Conservation (phyloP, 192 early-diverging fungal genomes). For the Chytriomyces sp. region DNA sequence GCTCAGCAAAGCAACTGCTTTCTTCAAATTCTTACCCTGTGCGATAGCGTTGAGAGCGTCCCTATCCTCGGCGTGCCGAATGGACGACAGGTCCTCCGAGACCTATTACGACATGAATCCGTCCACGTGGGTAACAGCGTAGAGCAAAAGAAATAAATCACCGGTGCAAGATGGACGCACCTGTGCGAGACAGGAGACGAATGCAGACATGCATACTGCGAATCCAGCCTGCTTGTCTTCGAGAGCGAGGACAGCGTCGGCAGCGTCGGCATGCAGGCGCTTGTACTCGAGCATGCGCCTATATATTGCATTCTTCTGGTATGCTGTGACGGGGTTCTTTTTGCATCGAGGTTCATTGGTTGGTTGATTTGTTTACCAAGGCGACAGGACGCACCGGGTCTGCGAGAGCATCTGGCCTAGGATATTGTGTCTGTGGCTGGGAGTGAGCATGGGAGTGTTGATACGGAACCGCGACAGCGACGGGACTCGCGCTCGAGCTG, state of each 20-base stretch:
- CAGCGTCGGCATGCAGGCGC: slow-evolving; percentile 15
- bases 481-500: too few species aligned
- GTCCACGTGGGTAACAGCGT: not conserved
- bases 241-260: slow-evolving; percentile 12
- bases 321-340: slow-evolving; percentile 40
- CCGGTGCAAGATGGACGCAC: not conserved
- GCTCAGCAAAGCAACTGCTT: too few species aligned
- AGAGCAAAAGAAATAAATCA: not conserved
- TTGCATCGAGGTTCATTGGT: too few species aligned
- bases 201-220: slow-evolving; percentile 8
- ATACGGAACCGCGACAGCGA: too few species aligned
- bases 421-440: too few species aligned
- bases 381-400: too few species aligned
- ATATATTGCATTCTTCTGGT: slow-evolving; percentile 57
- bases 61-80: not conserved
- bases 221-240: slow-evolving; percentile 18
- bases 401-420: too few species aligned
- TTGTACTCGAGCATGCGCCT: slow-evolving; percentile 56
- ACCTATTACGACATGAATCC: too few species aligned
- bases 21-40: too few species aligned
- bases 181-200: slow-evolving; percentile 1
- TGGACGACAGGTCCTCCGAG: slow-evolving; percentile 2
- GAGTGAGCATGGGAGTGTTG: too few species aligned
- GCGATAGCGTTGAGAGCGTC: too few species aligned
- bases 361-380: too few species aligned